phyloP scores from a whole-genome alignment of 306 rosid species.

The Cucumis hystrix region DNA sequence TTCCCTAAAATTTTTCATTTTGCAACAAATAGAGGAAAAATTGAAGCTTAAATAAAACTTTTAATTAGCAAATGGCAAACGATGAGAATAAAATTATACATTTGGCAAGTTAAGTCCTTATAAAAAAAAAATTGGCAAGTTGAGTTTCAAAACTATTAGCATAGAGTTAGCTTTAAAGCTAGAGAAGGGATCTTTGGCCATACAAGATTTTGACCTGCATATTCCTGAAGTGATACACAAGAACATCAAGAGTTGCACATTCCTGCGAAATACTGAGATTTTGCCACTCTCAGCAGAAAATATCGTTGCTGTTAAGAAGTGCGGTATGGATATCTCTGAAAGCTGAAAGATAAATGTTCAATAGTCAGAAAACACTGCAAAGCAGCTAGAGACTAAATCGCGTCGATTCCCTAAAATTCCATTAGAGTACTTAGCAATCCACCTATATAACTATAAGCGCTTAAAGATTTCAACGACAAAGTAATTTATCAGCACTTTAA shows the following conservation, averaged over 20 bases:
- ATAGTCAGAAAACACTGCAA: not conserved
- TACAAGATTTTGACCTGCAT: conserved; percentile 99
- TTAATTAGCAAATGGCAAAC: not conserved
- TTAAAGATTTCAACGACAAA: not conserved
- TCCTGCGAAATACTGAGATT: conserved; percentile 50
- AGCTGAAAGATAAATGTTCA: conserved; percentile 31
- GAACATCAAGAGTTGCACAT: conserved; percentile 60
- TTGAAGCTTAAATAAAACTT: not conserved
- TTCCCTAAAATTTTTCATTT: not conserved
- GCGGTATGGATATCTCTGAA: conserved; percentile 82
- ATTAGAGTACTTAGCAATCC: not conserved
- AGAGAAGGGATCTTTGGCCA: conserved; percentile 49
- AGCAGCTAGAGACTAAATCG: not conserved
- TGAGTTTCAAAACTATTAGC: not conserved
- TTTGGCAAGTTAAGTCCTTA: not conserved
- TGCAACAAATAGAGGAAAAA: not conserved
- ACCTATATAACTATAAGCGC: not conserved
- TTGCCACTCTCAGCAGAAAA: conserved; percentile 78
- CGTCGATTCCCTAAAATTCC: not conserved
- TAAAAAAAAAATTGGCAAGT: not conserved
- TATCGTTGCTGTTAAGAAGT: conserved; percentile 77
- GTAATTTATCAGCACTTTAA: not conserved
- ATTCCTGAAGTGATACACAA: conserved; percentile 73
- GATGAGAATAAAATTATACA: not conserved
- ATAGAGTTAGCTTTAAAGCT: not conserved